Evolutionary conservation across 1,284 basidiomycete genomes (phyloP), one percentile per base, ranked within the genome.

Genomic region (Rhodotorula sp.): DNA sequence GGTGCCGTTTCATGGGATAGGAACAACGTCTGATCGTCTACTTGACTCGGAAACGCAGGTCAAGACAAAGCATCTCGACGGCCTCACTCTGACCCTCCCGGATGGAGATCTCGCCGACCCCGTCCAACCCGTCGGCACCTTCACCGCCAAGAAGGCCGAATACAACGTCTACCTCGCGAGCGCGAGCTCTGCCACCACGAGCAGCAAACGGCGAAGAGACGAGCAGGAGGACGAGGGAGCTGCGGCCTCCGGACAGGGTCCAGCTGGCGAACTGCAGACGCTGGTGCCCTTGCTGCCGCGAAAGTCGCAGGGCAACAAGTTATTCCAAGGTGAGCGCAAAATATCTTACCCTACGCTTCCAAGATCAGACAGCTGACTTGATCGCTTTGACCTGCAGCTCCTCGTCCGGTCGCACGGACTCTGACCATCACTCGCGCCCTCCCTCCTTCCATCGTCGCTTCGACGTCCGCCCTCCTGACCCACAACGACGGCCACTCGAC

Each of bases 1-100:
- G 18, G 49, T 10, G 23, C 26, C 14, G 16, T 31, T 43, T 10
- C 39, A 16, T n/a, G 20, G 15, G 0, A n/a, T 47, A 3, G n/a
- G 20, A 10, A 1, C 20, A 39, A 1, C 34, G 3, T 1, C n/a
- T 3, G 48, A 29, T 26, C 64, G 48, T 29, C 23, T 34, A 18
- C n/a, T 12, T 20, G 43, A 26, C 21, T 57, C 14, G 12, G 10
- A 21, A 43, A 29, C 20, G 29, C 69, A 76, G 74, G 26, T 76
- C 63, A 76, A 74, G 57, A 23, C 66, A 4, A 70, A 69, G 59
- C 64, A 71, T 63, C 72, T 76, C 61, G 70, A 72, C 49, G 67
- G 66, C 48, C 34, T 64, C 62, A 58, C 60, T 62, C 34, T 72
- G 68, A 56, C 48, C n/a, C 48, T 60, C 51, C 34, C 52, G 15